phyloP scores from a whole-genome alignment of 2,329 filamentous ascomycete species.

The Aspergillus tanneri region DNA sequence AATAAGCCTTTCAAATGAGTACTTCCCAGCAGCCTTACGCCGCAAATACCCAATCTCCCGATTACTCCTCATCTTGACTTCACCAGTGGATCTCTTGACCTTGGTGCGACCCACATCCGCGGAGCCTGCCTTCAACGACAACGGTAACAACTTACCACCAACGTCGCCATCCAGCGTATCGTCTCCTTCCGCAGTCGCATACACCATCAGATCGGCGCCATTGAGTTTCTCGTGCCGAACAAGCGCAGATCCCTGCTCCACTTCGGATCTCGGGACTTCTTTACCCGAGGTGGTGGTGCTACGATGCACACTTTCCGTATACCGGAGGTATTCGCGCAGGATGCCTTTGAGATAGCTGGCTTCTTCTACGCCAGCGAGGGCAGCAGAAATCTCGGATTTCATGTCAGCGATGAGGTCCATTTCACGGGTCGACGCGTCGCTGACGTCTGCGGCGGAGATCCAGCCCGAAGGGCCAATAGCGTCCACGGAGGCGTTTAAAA shows the following conservation, averaged over 20 bases:
- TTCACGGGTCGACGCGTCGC: conserved; percentile 38
- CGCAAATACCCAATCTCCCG: conserved; percentile 75
- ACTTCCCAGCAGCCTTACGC: conserved; percentile 76
- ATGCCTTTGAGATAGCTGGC: conserved; percentile 48
- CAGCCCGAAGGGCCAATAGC: conserved; percentile 50
- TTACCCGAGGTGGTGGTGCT: conserved; percentile 11
- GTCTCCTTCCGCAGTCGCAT: conserved; percentile 28
- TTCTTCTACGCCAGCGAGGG: conserved; percentile 49
- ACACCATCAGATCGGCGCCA: conserved; percentile 40
- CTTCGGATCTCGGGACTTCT: conserved; percentile 6
- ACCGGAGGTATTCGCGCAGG: conserved; percentile 48
- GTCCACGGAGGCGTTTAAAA: conserved; percentile 48
- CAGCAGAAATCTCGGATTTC: conserved; percentile 49
- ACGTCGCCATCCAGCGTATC: conserved; percentile 33
- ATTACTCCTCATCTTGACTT: conserved; percentile 65
- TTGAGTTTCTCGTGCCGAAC: conserved; percentile 41
- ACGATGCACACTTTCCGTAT: conserved; percentile 32
- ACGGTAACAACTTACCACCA: conserved; percentile 58
- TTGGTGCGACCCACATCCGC: conserved; percentile 46
- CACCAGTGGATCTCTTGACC: conserved; percentile 63
- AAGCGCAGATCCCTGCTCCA: conserved; percentile 16
- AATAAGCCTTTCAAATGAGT: conserved; percentile 76
- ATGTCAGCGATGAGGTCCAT: conserved; percentile 48
- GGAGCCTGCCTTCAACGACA: conserved; percentile 66
- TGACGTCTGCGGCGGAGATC: conserved; percentile 41